Base-by-base conservation (phyloP, 169 alveolate species). In the Babesia bigemina region DNA sequence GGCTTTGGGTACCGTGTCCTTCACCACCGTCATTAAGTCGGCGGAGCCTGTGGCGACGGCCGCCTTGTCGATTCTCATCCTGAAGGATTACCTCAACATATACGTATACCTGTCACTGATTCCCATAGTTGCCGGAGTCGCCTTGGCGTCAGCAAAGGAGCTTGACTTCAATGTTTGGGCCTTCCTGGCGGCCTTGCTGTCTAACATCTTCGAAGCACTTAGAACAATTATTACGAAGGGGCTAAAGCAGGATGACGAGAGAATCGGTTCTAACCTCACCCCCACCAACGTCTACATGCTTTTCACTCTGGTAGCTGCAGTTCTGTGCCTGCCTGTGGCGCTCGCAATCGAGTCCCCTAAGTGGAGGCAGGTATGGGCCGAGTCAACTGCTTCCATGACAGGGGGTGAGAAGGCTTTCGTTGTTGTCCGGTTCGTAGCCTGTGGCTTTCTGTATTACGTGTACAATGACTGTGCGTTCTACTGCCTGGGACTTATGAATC, bases 31-130 rank as follows among this genome's bases (percentile, higher is more conserved):
- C 48, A 86, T 92, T 42, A 92, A 92, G 60, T 91, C 96, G 39
- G 87, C 86, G 14, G 96, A 92, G 73, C 96, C 96, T 0, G 94
- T 91, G 60, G 67, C 84, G 36, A 91, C 95, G 9, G 94, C 96
- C 11, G 55, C 86, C 29, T 71, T 92, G 12, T 87, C 95, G 8
- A 87, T 79, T 22, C 16, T 86, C 47, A 11, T 91, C 21, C 85
- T 92, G 59, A 63, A 73, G 17, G 92, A 92, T 33, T 60, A 67
- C 49, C 49, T 88, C 59, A 76, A 72, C 76, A 47, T 77, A 50
- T 84, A 59, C 39, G 85, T 93, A 39, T 92, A 92, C 70, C 59
- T 91, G 17, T 70, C 94, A 3, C 74, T 92, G 49, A 55, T 91
- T n/a, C 91, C 95, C 14, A 79, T 92, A 24, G 93, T 92, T 7